A percentile compares a stretch with the other conserved stretches of the same genome.
These are phyloP conservation scores for Rhynchospora breviuscula DNA, from an alignment of 176 grass and related monocot genomes.

Conservation along the genomic window DNA sequence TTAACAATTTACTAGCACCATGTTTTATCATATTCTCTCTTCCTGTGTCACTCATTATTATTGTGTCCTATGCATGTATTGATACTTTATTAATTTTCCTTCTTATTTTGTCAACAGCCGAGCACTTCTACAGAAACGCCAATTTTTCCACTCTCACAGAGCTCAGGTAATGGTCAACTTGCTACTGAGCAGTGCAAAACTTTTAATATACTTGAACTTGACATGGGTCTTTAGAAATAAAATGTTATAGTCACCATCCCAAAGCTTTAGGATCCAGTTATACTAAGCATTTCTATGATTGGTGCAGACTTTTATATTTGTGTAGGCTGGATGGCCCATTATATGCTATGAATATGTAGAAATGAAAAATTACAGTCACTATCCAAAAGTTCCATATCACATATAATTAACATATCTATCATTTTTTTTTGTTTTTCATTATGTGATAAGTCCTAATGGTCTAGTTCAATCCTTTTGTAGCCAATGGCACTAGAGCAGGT, in stretches of 20 bases:
- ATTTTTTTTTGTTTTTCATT: not conserved
- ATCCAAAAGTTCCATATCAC: not conserved
- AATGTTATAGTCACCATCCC: not conserved
- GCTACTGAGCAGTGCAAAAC: not conserved
- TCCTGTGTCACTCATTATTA: not conserved
- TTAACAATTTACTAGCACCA: not conserved
- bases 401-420: not conserved
- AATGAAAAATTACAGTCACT: not conserved
- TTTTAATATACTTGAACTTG: not conserved
- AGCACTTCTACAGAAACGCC: constrained; percentile 54
- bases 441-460: not conserved
- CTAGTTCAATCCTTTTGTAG: constrained; percentile 32
- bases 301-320: not conserved
- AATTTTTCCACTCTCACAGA: constrained; percentile 85
- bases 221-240: not conserved
- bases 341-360: not conserved
- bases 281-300: not conserved
- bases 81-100: constrained; percentile 7
- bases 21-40: not conserved
- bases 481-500: constrained; percentile 67
- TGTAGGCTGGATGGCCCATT: not conserved
- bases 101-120: constrained; percentile 50
- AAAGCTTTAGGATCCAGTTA: not conserved
- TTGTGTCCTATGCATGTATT: not conserved
- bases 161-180: constrained; percentile 47